Evolutionary conservation across 2,329 filamentous ascomycete genomes (phyloP), one percentile per base, ranked within the genome.

Genomic region (Drechmeria coniospora): DNA sequence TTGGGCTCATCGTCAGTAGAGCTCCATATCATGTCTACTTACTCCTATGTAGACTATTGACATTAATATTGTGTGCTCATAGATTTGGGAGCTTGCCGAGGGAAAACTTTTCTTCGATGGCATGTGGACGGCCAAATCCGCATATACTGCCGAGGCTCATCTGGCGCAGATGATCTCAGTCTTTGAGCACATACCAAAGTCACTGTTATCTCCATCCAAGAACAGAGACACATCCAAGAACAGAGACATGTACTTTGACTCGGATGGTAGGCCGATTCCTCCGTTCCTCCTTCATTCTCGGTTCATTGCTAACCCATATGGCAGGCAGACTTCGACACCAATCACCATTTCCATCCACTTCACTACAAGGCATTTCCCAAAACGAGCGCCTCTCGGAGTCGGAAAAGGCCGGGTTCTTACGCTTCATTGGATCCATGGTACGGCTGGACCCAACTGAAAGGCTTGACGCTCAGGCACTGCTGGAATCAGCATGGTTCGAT

Each of bases 91-190:
- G 21, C 36, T 44, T 26, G 28, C 29, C 7, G 28, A 41, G 19
- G 40, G 36, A 3, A n/a, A 12, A 14, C 28, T 43, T 14, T 24
- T 43, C 9, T 43, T 46, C 19, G 42, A 46, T 19, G 40, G 42
- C 21, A 19, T 11, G 16, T 40, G 35, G 36, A 37, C 35, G 3
- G n/a, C 35, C 2, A 29, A 28, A 3, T 35, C 15, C n/a, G n/a
- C 22, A 6, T 46, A 44, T 18, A 34, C 32, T 5, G 12, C 38
- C 4, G 38, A 39, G 18, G 43, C 40, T n/a, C 42, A 46, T 23
- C 26, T 43, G n/a, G 42, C 40, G 2, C 40, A 44, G 27, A 44
- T 43, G 12, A 28, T 25, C 1, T 30, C 42, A 10, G 18, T 43
- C 14, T 29, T 44, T 21, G 40, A 40, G 4, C 21, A 22, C 3